phyloP scores from a whole-genome alignment of 2,329 filamentous ascomycete species.

The Colletotrichum cordylinicola region DNA sequence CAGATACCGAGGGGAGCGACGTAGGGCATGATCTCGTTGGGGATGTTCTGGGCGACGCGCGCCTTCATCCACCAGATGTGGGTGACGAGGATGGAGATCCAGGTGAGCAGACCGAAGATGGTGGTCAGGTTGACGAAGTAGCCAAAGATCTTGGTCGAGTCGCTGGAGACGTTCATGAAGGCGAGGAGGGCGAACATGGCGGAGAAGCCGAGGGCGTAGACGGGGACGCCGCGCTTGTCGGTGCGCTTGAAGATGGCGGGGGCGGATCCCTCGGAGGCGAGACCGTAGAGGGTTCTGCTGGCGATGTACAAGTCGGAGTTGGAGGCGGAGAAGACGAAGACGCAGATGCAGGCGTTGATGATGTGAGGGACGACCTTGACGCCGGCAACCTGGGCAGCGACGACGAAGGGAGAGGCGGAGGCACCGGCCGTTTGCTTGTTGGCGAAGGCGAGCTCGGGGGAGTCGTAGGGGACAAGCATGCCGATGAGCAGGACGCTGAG shows the following conservation, averaged over 20 bases:
- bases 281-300: conserved; percentile 74
- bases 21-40: conserved; percentile 63
- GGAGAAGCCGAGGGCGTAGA: conserved; percentile 67
- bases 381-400: conserved; percentile 69
- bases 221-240: conserved; percentile 73
- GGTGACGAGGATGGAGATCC: conserved; percentile 71
- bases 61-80: conserved; percentile 72
- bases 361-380: conserved; percentile 70
- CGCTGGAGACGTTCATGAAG: conserved; percentile 67
- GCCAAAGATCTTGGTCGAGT: conserved; percentile 37
- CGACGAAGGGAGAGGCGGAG: conserved; percentile 76
- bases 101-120: conserved; percentile 70
- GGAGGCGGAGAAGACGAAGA: conserved; percentile 79
- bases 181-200: conserved; percentile 70
- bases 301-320: conserved; percentile 83
- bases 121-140: conserved; percentile 74
- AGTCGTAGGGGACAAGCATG: conserved; percentile 79
- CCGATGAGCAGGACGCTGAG: conserved; percentile 76
- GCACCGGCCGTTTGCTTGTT: conserved; percentile 53
- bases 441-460: conserved; percentile 62
- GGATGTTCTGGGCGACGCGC: conserved; percentile 64
- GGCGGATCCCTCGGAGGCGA: conserved; percentile 75
- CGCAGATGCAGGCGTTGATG: conserved; percentile 75
- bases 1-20: conserved; percentile 73
- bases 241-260: conserved; percentile 75